Conservation (phyloP, 2,329 filamentous ascomycete species). For the Trichoderma hamatum region DNA sequence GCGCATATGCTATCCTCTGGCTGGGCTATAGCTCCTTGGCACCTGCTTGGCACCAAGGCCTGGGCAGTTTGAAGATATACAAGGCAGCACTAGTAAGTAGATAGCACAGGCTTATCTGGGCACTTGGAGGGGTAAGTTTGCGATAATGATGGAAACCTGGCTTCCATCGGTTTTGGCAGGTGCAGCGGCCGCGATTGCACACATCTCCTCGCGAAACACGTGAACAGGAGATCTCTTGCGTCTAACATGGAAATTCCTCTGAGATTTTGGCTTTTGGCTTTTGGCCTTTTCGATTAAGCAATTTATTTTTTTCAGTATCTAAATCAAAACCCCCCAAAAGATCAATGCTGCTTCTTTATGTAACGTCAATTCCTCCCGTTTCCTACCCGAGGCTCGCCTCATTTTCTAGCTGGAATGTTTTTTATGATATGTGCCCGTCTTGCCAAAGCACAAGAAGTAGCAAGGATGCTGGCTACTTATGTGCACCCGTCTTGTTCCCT, state of each 20-base stretch:
- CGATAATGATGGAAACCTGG: not conserved
- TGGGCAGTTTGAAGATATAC: not conserved
- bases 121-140: not conserved
- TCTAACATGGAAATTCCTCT: not conserved
- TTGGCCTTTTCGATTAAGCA: not conserved
- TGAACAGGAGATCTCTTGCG: not conserved
- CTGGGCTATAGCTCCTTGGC: too few relatives aligned
- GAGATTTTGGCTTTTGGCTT: too few relatives aligned
- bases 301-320: not conserved
- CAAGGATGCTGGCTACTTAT: not conserved
- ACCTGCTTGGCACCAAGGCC: too few relatives aligned
- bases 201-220: not conserved
- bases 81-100: too few relatives aligned
- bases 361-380: slow-evolving; percentile 9
- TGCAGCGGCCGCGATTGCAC: not conserved
- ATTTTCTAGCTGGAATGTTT: slow-evolving; percentile 2
- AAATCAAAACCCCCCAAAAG: not conserved
- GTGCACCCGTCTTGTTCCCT: slow-evolving; percentile 6
- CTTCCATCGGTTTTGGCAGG: not conserved
- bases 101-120: not conserved
- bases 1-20: not conserved
- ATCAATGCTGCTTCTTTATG: slow-evolving; percentile 15
- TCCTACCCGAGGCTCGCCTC: slow-evolving; percentile 11
- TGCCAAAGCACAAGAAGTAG: slow-evolving; percentile 4
- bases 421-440: slow-evolving; percentile 9